These are phyloP conservation scores for Balakata baccata DNA, from an alignment of 345 rosid genomes.

Conservation along the genomic window DNA sequence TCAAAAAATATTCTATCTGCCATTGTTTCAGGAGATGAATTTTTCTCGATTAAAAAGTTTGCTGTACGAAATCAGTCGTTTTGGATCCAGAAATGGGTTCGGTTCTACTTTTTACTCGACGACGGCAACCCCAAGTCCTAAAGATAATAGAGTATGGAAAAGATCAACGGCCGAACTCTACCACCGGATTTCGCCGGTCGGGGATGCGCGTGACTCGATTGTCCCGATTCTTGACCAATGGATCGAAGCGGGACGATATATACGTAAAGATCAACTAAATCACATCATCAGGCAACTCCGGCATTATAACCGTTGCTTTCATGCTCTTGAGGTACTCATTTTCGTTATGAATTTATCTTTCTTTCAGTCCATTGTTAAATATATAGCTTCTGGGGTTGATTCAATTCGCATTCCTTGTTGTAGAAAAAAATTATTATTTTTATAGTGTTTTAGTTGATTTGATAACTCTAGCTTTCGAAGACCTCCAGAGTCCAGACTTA, in stretches of 20 bases:
- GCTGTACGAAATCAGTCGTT: too few relatives aligned
- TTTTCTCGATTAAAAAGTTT: background rate
- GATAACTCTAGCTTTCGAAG: too few relatives aligned
- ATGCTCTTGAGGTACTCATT: conserved; percentile 43
- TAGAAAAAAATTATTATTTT: too few relatives aligned
- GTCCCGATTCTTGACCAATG: conserved; percentile 41
- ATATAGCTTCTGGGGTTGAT: too few relatives aligned
- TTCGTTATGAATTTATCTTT: background rate
- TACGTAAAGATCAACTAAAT: conserved; percentile 17
- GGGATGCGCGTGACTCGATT: conserved; percentile 25
- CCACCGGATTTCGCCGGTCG: conserved; percentile 32
- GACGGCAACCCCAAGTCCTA: background rate
- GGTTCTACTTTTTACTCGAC: background rate
- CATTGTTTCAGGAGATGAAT: background rate
- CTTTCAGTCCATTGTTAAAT: too few relatives aligned
- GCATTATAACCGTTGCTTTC: conserved; percentile 23
- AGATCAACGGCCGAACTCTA: conserved; percentile 13
- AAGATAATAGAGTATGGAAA: background rate
- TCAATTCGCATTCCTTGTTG: too few relatives aligned
- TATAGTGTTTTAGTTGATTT: too few relatives aligned
- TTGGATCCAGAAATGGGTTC: background rate
- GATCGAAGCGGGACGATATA: conserved; percentile 32
- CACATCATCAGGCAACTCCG: conserved; percentile 24
- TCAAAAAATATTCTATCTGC: background rate
- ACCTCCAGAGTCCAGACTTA: too few relatives aligned